Evolutionary conservation across 2,329 filamentous ascomycete genomes (phyloP).

Genomic region (Paraphoma sp.): DNA sequence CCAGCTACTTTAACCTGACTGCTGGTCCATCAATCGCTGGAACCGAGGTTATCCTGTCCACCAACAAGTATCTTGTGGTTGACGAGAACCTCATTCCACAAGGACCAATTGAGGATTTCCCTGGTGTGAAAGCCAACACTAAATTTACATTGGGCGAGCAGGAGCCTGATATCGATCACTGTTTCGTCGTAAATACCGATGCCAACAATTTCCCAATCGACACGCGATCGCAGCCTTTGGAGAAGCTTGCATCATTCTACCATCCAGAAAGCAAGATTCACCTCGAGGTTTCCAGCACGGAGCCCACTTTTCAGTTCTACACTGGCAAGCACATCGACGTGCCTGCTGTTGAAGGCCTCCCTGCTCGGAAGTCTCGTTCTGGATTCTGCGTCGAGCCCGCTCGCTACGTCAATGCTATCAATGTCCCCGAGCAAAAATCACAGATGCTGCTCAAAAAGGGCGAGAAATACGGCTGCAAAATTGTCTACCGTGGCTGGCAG

Average conservation of each 20-base stretch:
- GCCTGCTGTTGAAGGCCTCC: constrained; percentile 64
- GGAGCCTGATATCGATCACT: constrained; percentile 84
- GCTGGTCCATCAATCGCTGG: constrained; percentile 65
- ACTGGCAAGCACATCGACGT: constrained; percentile 86
- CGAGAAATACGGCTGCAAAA: constrained; percentile 78
- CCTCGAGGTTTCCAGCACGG: constrained; percentile 87
- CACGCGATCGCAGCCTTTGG: constrained; percentile 64
- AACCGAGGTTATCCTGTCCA: constrained; percentile 65
- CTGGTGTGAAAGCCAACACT: constrained; percentile 68
- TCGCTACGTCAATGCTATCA: constrained; percentile 87
- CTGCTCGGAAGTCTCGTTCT: constrained; percentile 70
- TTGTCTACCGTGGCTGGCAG: constrained; percentile 86
- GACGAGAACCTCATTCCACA: constrained; percentile 78
- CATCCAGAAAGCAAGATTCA: constrained; percentile 79
- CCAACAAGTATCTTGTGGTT: constrained; percentile 73
- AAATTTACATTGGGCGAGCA: constrained; percentile 75
- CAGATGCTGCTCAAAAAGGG: constrained; percentile 86
- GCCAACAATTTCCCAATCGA: constrained; percentile 60
- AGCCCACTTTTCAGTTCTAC: constrained; percentile 97
- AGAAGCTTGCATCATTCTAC: constrained; percentile 72
- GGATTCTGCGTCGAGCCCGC: constrained; percentile 94
- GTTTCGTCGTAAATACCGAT: constrained; percentile 78
- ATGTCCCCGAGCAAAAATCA: constrained; percentile 78
- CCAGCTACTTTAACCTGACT: constrained; percentile 73
- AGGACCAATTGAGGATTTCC: constrained; percentile 68